A percentile compares a stretch with the other conserved stretches of the same genome.
phyloP scores from a whole-genome alignment of 1,139 yeast genomes.

The Protomyces lactucae-debilis region DNA sequence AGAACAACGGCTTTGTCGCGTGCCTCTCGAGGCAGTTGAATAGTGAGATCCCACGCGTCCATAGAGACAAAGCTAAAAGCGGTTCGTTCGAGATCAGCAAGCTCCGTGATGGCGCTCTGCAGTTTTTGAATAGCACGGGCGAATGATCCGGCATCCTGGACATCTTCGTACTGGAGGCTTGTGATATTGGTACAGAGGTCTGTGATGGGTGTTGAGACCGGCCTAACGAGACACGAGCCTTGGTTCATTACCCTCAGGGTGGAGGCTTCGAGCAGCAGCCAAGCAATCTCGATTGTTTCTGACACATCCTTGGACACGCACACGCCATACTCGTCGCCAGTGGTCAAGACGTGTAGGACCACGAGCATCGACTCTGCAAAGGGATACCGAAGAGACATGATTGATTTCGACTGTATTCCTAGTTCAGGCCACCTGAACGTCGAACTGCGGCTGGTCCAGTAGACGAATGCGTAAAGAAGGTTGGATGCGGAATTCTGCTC shows the following conservation, averaged over 20 bases:
- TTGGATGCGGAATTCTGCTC: too few relatives aligned
- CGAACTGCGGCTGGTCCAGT: too few relatives aligned
- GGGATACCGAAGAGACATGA: background rate
- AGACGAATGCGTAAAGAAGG: too few relatives aligned
- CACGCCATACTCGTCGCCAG: constrained; percentile 61
- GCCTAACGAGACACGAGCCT: constrained; percentile 53
- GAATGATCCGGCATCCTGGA: constrained; percentile 49
- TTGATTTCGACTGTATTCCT: too few relatives aligned
- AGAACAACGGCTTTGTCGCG: constrained; percentile 66
- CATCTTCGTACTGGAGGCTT: constrained; percentile 59
- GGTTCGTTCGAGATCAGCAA: constrained; percentile 44
- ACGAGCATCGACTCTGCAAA: constrained; percentile 8
- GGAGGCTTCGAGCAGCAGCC: constrained; percentile 50
- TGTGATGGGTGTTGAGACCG: constrained; percentile 64
- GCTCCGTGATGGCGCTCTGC: constrained; percentile 49
- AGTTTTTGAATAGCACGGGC: constrained; percentile 57
- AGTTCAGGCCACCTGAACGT: too few relatives aligned
- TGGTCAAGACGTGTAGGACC: constrained; percentile 53
- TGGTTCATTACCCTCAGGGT: constrained; percentile 39
- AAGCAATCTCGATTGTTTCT: constrained; percentile 63
- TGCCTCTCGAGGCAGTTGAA: constrained; percentile 75
- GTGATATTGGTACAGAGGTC: constrained; percentile 53
- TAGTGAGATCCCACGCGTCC: constrained; percentile 65
- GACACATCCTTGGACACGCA: constrained; percentile 59
- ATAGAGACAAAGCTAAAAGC: constrained; percentile 66